A percentile compares a stretch with the other conserved stretches of the same genome.
Evolutionary conservation across 371 early-diverging fungal species (phyloP).

Genomic region (Rhizopus stolonifer): DNA sequence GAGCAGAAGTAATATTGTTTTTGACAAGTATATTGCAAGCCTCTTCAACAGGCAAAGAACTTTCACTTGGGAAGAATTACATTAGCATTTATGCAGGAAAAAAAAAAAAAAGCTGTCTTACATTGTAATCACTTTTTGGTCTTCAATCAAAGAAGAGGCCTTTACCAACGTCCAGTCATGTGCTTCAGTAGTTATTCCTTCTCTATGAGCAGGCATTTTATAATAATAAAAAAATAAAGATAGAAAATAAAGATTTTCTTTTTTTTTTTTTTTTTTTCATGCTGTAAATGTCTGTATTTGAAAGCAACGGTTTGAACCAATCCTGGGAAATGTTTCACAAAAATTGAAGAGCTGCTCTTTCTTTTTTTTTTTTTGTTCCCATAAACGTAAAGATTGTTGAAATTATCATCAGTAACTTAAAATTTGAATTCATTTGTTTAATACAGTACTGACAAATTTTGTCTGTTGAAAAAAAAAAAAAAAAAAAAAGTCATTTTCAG

Average conservation of each 20-base stretch:
- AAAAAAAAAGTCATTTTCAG: no score
- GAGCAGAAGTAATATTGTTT: conserved; percentile 67
- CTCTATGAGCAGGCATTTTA: conserved; percentile 37
- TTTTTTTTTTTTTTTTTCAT: neutral
- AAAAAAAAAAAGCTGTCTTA: no score
- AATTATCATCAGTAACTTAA: no score
- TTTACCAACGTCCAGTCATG: conserved; percentile 65
- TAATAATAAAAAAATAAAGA: neutral
- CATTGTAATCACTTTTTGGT: conserved; percentile 61
- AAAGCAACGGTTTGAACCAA: no score
- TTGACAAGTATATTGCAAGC: conserved; percentile 46
- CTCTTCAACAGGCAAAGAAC: conserved; percentile 45
- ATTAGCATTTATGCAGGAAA: neutral
- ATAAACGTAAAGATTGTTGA: no score
- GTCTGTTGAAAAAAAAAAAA: no score
- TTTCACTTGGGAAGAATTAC: conserved; percentile 28
- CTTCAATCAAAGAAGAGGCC: conserved; percentile 47
- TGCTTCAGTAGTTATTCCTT: conserved; percentile 56
- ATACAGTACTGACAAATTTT: no score
- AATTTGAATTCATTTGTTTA: no score
- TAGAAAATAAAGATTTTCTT: no score
- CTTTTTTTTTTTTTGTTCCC: no score
- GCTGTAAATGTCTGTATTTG: neutral
- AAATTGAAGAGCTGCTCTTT: no score
- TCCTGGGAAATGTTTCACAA: no score